phyloP scores from a whole-genome alignment of 139 green algal species.

The Yamagishiella unicocca region DNA sequence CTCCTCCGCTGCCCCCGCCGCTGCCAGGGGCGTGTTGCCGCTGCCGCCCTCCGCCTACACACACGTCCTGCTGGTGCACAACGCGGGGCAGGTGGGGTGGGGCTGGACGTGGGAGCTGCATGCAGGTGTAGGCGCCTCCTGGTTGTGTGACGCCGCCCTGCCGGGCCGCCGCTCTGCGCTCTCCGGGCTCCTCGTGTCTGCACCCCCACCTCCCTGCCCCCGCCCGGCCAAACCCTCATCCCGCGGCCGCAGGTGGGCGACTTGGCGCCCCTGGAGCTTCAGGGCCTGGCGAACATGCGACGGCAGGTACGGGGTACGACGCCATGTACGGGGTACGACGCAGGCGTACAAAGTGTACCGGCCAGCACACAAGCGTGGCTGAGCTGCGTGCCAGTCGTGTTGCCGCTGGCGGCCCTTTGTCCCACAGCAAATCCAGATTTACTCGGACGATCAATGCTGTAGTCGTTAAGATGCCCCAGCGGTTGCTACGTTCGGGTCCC shows the following conservation, averaged over 20 bases:
- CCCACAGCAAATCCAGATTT: too few species aligned
- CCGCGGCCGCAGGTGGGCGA: constrained; percentile 22
- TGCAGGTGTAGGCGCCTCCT: background rate
- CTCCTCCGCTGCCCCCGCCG: background rate
- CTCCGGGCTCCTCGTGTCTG: background rate
- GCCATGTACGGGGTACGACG: background rate
- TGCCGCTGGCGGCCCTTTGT: background rate
- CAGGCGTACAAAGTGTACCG: background rate
- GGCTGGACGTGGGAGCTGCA: background rate
- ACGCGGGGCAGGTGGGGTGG: constrained; percentile 26
- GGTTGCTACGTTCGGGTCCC: background rate
- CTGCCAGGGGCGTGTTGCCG: background rate
- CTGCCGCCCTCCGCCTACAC: background rate
- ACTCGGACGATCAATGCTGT: background rate
- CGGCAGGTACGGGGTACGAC: constrained; percentile 11
- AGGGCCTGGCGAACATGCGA: constrained; percentile 16
- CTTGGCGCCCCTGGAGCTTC: constrained; percentile 22
- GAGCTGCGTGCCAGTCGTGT: background rate
- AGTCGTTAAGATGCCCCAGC: background rate
- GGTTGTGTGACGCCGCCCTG: background rate
- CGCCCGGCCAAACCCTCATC: background rate
- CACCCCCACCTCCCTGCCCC: background rate
- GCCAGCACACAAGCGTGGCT: background rate
- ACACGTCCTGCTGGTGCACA: constrained; percentile 37
- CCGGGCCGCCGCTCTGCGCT: background rate